phyloP scores from a whole-genome alignment of 345 rosid species.

The Acer yangbiense region DNA sequence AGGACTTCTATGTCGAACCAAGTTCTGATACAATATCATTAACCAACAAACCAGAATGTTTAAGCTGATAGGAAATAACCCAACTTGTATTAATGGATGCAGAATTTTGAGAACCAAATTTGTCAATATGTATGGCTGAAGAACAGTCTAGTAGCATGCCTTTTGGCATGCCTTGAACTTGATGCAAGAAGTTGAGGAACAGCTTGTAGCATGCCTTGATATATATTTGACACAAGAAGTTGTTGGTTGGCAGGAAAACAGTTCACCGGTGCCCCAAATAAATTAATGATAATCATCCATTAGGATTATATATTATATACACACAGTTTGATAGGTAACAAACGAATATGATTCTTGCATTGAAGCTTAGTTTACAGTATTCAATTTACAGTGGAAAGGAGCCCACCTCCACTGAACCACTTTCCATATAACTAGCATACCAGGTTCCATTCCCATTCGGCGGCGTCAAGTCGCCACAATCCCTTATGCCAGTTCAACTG shows the following conservation, averaged over 20 bases:
- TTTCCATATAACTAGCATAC: background rate
- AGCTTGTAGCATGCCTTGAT: background rate
- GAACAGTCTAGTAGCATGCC: background rate
- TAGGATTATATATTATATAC: background rate
- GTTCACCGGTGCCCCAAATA: background rate
- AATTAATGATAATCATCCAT: background rate
- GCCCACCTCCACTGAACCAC: constrained; percentile 9
- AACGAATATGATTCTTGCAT: constrained; percentile 20
- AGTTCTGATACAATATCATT: no score
- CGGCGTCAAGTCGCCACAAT: constrained; percentile 72
- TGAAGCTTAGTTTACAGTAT: constrained; percentile 9
- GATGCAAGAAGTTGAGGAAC: background rate
- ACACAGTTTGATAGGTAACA: background rate
- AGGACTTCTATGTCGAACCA: no score
- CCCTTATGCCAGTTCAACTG: constrained; percentile 25
- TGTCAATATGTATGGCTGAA: background rate
- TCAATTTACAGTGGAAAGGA: constrained; percentile 1
- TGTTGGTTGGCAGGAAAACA: background rate
- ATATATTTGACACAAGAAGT: background rate
- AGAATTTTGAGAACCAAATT: background rate
- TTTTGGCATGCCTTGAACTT: background rate
- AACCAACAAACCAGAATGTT: no score
- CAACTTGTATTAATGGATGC: background rate
- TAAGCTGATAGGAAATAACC: no score
- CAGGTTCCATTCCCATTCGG: background rate